Conservation (phyloP, 306 rosid species). For the Lathyrus oleraceus region DNA sequence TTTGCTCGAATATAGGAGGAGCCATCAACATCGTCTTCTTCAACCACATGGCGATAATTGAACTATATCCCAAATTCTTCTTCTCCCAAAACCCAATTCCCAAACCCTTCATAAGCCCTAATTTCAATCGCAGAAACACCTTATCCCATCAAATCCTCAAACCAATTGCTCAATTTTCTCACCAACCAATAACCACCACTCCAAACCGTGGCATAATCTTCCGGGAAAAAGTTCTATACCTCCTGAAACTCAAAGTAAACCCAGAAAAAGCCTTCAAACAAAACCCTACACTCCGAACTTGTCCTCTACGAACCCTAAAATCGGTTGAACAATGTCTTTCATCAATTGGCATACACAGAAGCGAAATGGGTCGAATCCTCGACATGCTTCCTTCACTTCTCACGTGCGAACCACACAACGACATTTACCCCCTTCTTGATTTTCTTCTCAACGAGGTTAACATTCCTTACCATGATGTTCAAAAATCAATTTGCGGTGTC, state of each 20-base stretch:
- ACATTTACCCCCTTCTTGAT: slow-evolving; percentile 77
- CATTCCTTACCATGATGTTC: slow-evolving; percentile 61
- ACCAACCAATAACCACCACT: slow-evolving; percentile 26
- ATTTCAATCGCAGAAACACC: background rate
- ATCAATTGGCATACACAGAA: slow-evolving; percentile 64
- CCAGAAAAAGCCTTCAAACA: slow-evolving; percentile 59
- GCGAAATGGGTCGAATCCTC: slow-evolving; percentile 67
- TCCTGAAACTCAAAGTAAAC: slow-evolving; percentile 57
- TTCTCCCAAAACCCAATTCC: slow-evolving; percentile 30
- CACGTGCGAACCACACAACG: slow-evolving; percentile 60
- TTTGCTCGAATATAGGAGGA: too few relatives aligned
- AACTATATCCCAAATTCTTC: slow-evolving; percentile 1
- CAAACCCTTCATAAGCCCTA: slow-evolving; percentile 42
- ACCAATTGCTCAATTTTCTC: slow-evolving; percentile 33
- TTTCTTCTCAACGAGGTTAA: slow-evolving; percentile 67
- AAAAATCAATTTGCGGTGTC: slow-evolving; percentile 64
- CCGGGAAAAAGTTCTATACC: slow-evolving; percentile 70
- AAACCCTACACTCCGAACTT: slow-evolving; percentile 63
- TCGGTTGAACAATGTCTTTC: slow-evolving; percentile 64
- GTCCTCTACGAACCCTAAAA: slow-evolving; percentile 54
- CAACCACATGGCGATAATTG: slow-evolving; percentile 33
- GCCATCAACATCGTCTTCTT: background rate
- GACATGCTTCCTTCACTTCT: slow-evolving; percentile 78
- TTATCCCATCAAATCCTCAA: background rate
- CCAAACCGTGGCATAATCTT: slow-evolving; percentile 64